Conservation (phyloP, 2,329 filamentous ascomycete genomes). For the Tympanopsis confertula region DNA sequence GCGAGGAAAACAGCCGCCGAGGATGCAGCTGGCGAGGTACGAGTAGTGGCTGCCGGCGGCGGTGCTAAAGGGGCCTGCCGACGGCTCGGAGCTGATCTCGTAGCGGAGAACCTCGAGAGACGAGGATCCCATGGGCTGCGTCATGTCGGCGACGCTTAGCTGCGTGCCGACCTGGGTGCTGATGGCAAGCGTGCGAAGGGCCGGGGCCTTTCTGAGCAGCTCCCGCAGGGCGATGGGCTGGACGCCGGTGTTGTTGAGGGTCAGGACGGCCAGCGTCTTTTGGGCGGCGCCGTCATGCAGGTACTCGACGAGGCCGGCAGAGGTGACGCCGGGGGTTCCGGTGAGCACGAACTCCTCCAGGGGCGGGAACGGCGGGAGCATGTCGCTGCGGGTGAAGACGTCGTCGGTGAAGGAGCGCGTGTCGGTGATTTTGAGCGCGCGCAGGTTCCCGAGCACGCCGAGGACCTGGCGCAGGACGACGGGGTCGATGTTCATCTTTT, state of each 20-base stretch:
- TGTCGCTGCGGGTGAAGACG: conserved; percentile 56
- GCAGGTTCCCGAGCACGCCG: conserved; percentile 52
- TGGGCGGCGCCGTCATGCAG: conserved; percentile 49
- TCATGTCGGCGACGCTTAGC: conserved; percentile 24
- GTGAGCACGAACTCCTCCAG: conserved; percentile 64
- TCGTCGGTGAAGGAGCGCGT: conserved; percentile 64
- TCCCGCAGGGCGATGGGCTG: conserved; percentile 47
- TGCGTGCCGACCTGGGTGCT: conserved; percentile 35
- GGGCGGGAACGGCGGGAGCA: conserved; percentile 62
- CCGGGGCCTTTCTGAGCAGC: conserved; percentile 44
- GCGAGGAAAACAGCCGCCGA: conserved; percentile 62
- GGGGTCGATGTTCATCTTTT: conserved; percentile 58
- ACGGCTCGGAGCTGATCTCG: conserved; percentile 59
- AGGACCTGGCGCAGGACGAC: conserved; percentile 61
- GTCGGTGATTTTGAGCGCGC: conserved; percentile 63
- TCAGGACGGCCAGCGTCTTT: conserved; percentile 53
- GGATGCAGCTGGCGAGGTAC: conserved; percentile 74
- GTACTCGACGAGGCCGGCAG: conserved; percentile 57
- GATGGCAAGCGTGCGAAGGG: conserved; percentile 44
- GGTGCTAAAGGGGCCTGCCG: conserved; percentile 43
- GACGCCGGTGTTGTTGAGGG: conserved; percentile 62
- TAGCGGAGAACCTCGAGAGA: conserved; percentile 67
- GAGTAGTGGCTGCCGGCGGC: conserved; percentile 61
- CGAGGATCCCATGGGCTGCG: conserved; percentile 43
- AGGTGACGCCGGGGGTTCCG: conserved; percentile 60